Evolutionary conservation across 352 stramenopile species (phyloP).

Genomic region (Peronosclerospora sorghi): DNA sequence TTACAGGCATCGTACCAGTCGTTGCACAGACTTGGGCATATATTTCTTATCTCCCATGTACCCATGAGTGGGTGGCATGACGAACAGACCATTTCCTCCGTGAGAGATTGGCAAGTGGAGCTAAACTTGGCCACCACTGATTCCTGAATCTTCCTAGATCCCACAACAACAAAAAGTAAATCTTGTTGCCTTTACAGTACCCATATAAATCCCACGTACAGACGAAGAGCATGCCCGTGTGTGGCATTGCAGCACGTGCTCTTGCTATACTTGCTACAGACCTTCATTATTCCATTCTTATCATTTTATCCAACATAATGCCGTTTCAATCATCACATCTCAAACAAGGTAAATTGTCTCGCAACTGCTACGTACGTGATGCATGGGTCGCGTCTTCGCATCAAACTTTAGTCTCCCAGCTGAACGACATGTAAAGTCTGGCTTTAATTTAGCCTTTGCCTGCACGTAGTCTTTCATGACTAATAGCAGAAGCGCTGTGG

Average conservation of each 20-base stretch:
- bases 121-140: conserved; percentile 68
- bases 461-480: conserved; percentile 5
- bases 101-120: conserved; percentile 41
- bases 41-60: conserved; percentile 57
- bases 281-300: conserved; percentile 45
- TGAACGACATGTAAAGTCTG: conserved; percentile 36
- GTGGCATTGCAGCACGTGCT: conserved; percentile 76
- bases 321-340: neutral
- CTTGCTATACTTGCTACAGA: conserved; percentile 71
- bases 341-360: neutral
- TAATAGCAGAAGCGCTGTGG: conserved; percentile 8
- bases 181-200: neutral
- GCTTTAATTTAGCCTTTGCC: conserved; percentile 20
- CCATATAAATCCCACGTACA: conserved; percentile 26
- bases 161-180: neutral
- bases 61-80: conserved; percentile 72
- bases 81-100: conserved; percentile 69
- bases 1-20: conserved; percentile 67
- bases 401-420: conserved; percentile 66
- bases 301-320: conserved; percentile 1
- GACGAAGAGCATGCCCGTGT: conserved; percentile 45
- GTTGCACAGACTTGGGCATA: conserved; percentile 64
- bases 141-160: conserved; percentile 61
- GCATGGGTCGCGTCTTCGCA: conserved; percentile 40
- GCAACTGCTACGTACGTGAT: conserved; percentile 30